These are phyloP conservation scores for Adansonia grandidieri DNA, from an alignment of 441 rosid genomes.

Conservation along the genomic window DNA sequence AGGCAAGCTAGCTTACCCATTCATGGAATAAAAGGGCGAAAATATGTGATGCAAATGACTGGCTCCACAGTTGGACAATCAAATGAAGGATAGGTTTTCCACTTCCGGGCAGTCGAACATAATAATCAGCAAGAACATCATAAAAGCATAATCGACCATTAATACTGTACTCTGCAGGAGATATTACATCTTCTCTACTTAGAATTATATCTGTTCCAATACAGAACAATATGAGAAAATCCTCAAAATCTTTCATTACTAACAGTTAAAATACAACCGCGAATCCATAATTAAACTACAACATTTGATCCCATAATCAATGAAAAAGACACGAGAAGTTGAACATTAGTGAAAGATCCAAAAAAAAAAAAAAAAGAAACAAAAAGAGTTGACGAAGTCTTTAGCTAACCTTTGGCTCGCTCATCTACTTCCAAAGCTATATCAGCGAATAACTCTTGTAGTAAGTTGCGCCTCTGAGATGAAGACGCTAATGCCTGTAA, in stretches of 20 bases:
- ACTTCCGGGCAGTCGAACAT: constrained; percentile 62
- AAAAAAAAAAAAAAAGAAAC: not conserved
- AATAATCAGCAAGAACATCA: constrained; percentile 88
- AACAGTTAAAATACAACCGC: constrained; percentile 2
- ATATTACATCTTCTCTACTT: constrained; percentile 57
- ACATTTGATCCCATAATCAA: not conserved
- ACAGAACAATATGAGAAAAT: constrained; percentile 25
- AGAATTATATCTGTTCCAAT: constrained; percentile 70
- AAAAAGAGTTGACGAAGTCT: not conserved
- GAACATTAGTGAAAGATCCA: not conserved
- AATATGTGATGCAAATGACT: constrained; percentile 88
- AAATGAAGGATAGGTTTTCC: constrained; percentile 78
- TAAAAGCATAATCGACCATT: constrained; percentile 71
- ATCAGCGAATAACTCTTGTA: constrained; percentile 91
- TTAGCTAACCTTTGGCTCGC: constrained; percentile 75
- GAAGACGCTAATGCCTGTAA: constrained; percentile 81
- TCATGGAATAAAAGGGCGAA: constrained; percentile 87
- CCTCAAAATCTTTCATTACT: not conserved
- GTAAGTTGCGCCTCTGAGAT: constrained; percentile 74
- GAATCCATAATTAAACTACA: too few relatives aligned
- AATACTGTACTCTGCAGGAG: constrained; percentile 46
- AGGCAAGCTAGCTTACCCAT: constrained; percentile 60
- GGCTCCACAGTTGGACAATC: constrained; percentile 97
- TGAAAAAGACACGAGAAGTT: not conserved
- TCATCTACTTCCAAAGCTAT: constrained; percentile 93